Base-by-base conservation (phyloP, 371 early-diverging fungal species). In the Quaeritorhiza haematococci region DNA sequence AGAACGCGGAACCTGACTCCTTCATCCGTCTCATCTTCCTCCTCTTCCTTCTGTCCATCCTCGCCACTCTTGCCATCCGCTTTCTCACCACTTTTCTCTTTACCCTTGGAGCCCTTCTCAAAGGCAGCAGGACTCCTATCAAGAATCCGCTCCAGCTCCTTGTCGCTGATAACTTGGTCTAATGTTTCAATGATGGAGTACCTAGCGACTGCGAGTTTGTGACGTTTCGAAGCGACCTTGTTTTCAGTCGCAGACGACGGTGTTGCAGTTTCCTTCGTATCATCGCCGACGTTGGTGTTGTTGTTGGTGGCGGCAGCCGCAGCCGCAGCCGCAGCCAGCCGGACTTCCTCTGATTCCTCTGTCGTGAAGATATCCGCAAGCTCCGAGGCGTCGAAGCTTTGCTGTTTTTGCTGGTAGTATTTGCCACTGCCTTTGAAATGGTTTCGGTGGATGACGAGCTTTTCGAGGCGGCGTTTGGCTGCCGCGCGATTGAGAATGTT, bases 391-490 rank as follows among this genome's bases (percentile, higher is more conserved):
- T 19, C 17, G 44, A 48, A 23, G 68, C 66, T 33, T 63, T 38
- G 44, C 77, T 69, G 61, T 75, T 73, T 32, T 6, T 49, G 35
- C 28, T 62, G 52, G 56, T 66, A 66, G 61, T 62, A 64, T 3
- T 50, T 24, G 26, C 50, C 49, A 29, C 46, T 56, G 19, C 69
- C 66, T 46, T 64, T 64, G 71, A 81, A 72, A 23, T 90, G 85
- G 1, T 93, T 92, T 65, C 94, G 93, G 68, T 99, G 98, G 64
- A 99, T 95, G 32, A 99, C 96, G 41, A 98, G 76, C 71, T 98
- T 94, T 69, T 99, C 99, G 29, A 99, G 77, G 27, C 94, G 87
- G 45, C 98, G 79, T 75, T 99, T 99, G 71, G 93, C 93, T 30
- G 95, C 88, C 17, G 98, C 97, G 50, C 92, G 83, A 67, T 98